Evolutionary conservation across 2,329 filamentous ascomycete species (phyloP), one percentile per base, ranked within the genome.

Genomic region (Dactylellina sp.): DNA sequence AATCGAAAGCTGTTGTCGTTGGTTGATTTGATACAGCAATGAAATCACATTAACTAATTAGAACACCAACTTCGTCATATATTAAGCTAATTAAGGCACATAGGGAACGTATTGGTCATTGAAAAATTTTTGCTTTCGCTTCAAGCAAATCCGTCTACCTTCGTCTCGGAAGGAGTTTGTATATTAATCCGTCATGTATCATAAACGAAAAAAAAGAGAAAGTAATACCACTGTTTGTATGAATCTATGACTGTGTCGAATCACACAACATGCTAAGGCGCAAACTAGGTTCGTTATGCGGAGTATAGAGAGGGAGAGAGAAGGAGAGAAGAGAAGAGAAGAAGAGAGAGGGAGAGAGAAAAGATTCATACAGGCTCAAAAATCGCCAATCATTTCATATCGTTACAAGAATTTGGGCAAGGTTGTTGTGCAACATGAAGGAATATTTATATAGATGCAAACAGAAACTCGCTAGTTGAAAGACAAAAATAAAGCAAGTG

Each of bases 321-420:
- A 53, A 14, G 24, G 44, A 49, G 46, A 20, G 14, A 32, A 37
- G 35, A 32, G 18, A 28, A 37, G 46, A n/a, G n/a, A n/a, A n/a
- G n/a, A n/a, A n/a, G 9, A 9, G 28, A 32, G 28, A 32, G 24
- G 37, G 22, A 42, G 16, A n/a, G 16, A 62, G 18, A 59, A 28
- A 50, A 42, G 35, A 40, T 39, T 50, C 25, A 32, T 50, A 62
- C 42, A 62, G 49, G 28, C 53, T 32, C 28, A 32, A 32, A 32
- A 62, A 62, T 62, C 57, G 46, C 57, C 44, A 42, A 62, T 50
- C 53, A 52, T 47, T 59, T 60, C 52, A 68, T 68, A 68, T 66
- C 62, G 28, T 66, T 66, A 66, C 62, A 66, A 22, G 52, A 59
- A 20, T 57, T 57, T 57, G 35, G 22, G n/a, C n/a, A n/a, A n/a